phyloP scores from a whole-genome alignment of 257 asterid species.

The Solanum ossicruentum region DNA sequence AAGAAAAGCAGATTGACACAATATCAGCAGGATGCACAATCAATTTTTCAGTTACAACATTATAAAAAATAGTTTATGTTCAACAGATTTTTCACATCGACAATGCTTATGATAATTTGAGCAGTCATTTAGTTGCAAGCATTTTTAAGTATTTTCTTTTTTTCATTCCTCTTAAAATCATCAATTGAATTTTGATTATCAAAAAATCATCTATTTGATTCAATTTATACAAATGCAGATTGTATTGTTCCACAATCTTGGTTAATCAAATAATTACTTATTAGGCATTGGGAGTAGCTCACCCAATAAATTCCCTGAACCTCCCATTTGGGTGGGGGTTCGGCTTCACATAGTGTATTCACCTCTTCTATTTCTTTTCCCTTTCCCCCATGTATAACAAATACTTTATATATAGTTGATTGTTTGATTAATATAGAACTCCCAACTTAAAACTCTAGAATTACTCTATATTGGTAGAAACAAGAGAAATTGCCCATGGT shows the following conservation, averaged over 20 bases:
- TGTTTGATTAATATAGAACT: background rate
- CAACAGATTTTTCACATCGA: background rate
- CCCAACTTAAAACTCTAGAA: background rate
- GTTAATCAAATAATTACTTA: background rate
- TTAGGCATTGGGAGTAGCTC: background rate
- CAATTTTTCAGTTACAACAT: background rate
- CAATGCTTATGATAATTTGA: background rate
- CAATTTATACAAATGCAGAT: background rate
- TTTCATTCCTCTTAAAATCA: background rate
- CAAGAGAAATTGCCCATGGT: background rate
- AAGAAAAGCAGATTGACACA: background rate
- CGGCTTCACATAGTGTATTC: background rate
- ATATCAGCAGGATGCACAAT: background rate
- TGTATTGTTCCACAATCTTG: background rate
- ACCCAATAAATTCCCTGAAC: too few species aligned
- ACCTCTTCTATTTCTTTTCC: background rate
- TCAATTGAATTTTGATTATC: background rate
- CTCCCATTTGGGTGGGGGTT: background rate
- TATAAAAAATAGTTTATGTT: background rate
- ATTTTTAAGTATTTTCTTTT: background rate
- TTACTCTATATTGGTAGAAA: background rate
- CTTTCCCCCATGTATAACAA: background rate
- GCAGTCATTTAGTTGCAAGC: background rate
- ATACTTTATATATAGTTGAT: background rate
- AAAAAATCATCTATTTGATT: background rate